phyloP scores from a whole-genome alignment of 306 rosid species.

The Pterocarpus macrocarpus region DNA sequence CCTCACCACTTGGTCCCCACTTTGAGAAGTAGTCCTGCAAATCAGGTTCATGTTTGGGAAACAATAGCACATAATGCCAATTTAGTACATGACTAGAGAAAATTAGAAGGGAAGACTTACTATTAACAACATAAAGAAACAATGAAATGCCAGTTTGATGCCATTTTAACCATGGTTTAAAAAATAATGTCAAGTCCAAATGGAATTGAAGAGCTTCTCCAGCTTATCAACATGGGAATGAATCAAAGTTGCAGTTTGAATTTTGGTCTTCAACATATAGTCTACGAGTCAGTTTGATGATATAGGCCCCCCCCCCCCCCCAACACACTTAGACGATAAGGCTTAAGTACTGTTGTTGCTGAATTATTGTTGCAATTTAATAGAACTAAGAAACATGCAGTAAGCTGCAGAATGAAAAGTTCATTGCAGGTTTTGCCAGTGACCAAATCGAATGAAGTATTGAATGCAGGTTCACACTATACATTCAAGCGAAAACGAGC shows the following conservation, averaged over 20 bases:
- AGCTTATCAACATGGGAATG: constrained; percentile 13
- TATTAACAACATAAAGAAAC: constrained; percentile 18
- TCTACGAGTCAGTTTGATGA: not conserved
- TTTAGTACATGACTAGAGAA: constrained; percentile 1
- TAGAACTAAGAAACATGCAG: not conserved
- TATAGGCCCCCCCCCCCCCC: not conserved
- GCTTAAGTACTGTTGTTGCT: not conserved
- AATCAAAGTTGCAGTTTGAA: constrained; percentile 7
- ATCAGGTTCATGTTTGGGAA: constrained; percentile 38
- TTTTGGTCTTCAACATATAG: not conserved
- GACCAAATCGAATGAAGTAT: constrained; percentile 7
- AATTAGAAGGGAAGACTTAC: constrained; percentile 9
- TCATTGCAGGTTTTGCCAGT: constrained; percentile 5
- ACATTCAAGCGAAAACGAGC: not conserved
- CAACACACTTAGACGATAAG: not conserved
- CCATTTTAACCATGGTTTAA: not conserved
- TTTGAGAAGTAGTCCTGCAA: constrained; percentile 94
- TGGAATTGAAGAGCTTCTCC: constrained; percentile 25
- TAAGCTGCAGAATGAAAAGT: constrained; percentile 14
- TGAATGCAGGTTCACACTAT: constrained; percentile 35
- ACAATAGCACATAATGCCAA: constrained; percentile 1
- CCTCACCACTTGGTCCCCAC: constrained; percentile 96
- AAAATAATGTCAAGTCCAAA: constrained; percentile 25
- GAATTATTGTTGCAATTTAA: not conserved
- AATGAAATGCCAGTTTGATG: not conserved